phyloP scores from a whole-genome alignment of 2,329 filamentous ascomycete genomes.

The Fusarium fujikuroi region DNA sequence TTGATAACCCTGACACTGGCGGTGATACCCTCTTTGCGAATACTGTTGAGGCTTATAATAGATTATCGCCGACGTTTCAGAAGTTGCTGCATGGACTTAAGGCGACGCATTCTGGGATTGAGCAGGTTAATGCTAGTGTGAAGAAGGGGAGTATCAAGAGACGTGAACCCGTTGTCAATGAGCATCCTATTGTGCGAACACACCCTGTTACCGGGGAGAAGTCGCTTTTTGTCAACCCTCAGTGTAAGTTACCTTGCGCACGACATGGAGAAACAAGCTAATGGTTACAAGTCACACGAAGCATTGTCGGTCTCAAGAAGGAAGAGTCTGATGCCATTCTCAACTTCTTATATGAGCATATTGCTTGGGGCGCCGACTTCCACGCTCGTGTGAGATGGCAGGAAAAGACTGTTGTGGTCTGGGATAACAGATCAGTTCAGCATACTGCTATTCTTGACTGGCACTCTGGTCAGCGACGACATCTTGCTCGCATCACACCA shows the following conservation, averaged over 20 bases:
- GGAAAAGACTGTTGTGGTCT: constrained; percentile 82
- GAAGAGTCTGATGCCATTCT: constrained; percentile 84
- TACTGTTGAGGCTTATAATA: constrained; percentile 81
- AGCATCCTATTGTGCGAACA: constrained; percentile 82
- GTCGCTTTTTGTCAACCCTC: constrained; percentile 82
- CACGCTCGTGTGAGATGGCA: constrained; percentile 82
- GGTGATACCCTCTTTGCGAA: constrained; percentile 89
- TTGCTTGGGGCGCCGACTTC: constrained; percentile 69
- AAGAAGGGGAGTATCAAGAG: constrained; percentile 75
- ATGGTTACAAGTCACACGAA: constrained; percentile 72
- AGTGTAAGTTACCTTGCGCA: constrained; percentile 67
- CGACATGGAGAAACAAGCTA: neutral
- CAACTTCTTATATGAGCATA: constrained; percentile 73
- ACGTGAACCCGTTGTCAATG: constrained; percentile 77
- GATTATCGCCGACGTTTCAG: constrained; percentile 81
- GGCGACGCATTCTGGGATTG: constrained; percentile 83
- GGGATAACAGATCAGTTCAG: constrained; percentile 84
- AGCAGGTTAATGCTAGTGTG: constrained; percentile 79
- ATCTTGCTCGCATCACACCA: constrained; percentile 84
- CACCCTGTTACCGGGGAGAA: constrained; percentile 88
- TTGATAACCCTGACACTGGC: constrained; percentile 83
- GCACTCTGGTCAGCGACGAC: constrained; percentile 80
- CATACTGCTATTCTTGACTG: constrained; percentile 86
- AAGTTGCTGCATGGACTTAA: constrained; percentile 82
- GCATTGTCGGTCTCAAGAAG: constrained; percentile 85